A percentile compares a stretch with the other conserved stretches of the same genome.
phyloP scores from a whole-genome alignment of 257 asterid species.

The Hygrophila difformis region DNA sequence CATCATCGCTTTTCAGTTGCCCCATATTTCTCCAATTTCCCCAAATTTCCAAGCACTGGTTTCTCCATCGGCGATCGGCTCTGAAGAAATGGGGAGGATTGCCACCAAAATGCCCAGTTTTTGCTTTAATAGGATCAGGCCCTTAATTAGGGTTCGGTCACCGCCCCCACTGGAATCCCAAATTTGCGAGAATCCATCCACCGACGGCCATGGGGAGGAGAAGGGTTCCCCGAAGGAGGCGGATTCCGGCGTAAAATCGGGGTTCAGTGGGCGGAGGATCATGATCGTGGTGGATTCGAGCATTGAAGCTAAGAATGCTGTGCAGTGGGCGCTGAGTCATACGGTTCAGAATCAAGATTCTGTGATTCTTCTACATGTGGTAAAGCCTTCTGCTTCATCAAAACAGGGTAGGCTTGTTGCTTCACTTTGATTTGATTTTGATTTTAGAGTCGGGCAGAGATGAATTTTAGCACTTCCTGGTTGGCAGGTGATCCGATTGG shows the following conservation, averaged over 20 bases:
- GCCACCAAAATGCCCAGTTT: slow-evolving; percentile 55
- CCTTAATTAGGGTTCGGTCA: slow-evolving; percentile 58
- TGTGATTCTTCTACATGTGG: slow-evolving; percentile 47
- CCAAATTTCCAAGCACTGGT: no score
- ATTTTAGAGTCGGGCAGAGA: no score
- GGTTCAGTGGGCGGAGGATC: slow-evolving; percentile 46
- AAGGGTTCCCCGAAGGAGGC: slow-evolving; percentile 1
- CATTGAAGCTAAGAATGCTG: slow-evolving; percentile 51
- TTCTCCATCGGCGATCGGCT: no score
- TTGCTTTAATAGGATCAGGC: slow-evolving; percentile 69
- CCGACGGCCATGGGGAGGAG: slow-evolving; percentile 15
- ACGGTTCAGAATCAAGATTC: slow-evolving; percentile 55
- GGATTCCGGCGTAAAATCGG: slow-evolving; percentile 12
- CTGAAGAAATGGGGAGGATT: slow-evolving; percentile 39
- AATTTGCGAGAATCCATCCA: slow-evolving; percentile 1
- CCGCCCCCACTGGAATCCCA: slow-evolving; percentile 33
- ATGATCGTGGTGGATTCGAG: slow-evolving; percentile 72
- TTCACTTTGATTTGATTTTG: neutral
- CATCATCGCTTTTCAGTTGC: no score
- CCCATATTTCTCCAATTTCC: no score
- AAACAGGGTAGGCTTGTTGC: slow-evolving; percentile 44
- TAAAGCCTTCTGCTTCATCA: slow-evolving; percentile 45
- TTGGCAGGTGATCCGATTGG: no score
- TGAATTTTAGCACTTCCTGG: no score
- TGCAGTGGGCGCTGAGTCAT: slow-evolving; percentile 76